Evolutionary conservation across 2,329 filamentous ascomycete genomes (phyloP).

Genomic region (Thielaviopsis populi): DNA sequence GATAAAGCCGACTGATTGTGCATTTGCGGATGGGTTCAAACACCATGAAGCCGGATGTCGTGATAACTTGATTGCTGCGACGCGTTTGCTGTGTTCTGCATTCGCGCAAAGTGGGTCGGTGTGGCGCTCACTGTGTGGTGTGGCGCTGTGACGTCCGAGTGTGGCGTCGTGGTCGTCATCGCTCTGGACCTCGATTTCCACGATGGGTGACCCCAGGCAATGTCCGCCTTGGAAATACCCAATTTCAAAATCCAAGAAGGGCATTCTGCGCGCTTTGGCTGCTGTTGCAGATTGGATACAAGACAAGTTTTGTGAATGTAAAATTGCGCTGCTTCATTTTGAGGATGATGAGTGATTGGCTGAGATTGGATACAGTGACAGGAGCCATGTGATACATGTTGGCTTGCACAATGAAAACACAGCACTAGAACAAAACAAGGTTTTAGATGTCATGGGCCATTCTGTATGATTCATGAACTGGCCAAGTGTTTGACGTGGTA

Average conservation of each 20-base stretch:
- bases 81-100: background rate
- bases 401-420: too few species aligned
- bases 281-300: background rate
- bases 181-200: background rate
- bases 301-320: background rate
- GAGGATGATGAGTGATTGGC: background rate
- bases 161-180: background rate
- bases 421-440: background rate
- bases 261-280: background rate
- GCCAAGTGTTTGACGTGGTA: background rate
- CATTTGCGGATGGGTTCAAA: background rate
- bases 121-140: background rate
- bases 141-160: background rate
- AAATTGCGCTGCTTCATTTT: background rate
- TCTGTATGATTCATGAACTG: background rate
- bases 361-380: background rate
- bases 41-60: background rate
- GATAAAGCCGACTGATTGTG: background rate
- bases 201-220: background rate
- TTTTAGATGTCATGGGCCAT: too few species aligned
- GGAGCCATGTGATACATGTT: background rate
- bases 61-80: background rate
- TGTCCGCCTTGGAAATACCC: background rate
- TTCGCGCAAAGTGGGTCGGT: background rate
- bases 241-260: conserved; percentile 7